phyloP scores from a whole-genome alignment of 345 rosid genomes.

The Salix koriyanagi region DNA sequence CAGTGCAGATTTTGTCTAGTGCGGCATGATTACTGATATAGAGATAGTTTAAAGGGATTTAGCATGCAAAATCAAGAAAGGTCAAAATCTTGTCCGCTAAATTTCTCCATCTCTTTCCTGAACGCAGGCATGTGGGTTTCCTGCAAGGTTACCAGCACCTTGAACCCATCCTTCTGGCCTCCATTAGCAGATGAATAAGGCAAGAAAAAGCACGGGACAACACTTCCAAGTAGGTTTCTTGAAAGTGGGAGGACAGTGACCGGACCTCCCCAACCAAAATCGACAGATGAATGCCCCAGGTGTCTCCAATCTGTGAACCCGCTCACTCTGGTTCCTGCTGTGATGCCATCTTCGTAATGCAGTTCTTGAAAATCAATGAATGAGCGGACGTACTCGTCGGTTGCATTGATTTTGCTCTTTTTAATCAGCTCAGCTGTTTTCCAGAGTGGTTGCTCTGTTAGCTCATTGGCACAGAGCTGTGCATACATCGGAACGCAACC shows the following conservation, averaged over 20 bases:
- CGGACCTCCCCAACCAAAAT: slow-evolving; percentile 90
- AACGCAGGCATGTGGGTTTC: slow-evolving; percentile 48
- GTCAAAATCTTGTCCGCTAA: slow-evolving; percentile 36
- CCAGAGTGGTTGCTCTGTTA: slow-evolving; percentile 65
- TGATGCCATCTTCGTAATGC: slow-evolving; percentile 42
- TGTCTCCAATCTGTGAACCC: slow-evolving; percentile 97
- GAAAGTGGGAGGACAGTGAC: slow-evolving; percentile 66
- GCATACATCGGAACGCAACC: slow-evolving; percentile 78
- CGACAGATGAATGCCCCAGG: slow-evolving; percentile 71
- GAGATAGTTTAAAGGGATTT: background rate
- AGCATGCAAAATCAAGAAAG: slow-evolving; percentile 13
- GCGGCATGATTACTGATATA: background rate
- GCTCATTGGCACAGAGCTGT: slow-evolving; percentile 44
- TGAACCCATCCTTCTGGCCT: slow-evolving; percentile 52
- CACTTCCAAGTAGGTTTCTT: slow-evolving; percentile 59
- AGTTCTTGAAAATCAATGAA: slow-evolving; percentile 69
- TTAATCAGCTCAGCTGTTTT: slow-evolving; percentile 62
- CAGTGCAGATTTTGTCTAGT: background rate
- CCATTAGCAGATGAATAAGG: slow-evolving; percentile 48
- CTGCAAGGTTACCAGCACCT: slow-evolving; percentile 59
- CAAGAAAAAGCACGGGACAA: slow-evolving; percentile 82
- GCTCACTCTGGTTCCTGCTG: slow-evolving; percentile 58
- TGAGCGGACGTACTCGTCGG: slow-evolving; percentile 63
- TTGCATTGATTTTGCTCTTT: slow-evolving; percentile 64
- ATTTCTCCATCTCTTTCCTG: slow-evolving; percentile 58